phyloP scores from a whole-genome alignment of 2,329 filamentous ascomycete genomes.

The Mariannaea sp. region DNA sequence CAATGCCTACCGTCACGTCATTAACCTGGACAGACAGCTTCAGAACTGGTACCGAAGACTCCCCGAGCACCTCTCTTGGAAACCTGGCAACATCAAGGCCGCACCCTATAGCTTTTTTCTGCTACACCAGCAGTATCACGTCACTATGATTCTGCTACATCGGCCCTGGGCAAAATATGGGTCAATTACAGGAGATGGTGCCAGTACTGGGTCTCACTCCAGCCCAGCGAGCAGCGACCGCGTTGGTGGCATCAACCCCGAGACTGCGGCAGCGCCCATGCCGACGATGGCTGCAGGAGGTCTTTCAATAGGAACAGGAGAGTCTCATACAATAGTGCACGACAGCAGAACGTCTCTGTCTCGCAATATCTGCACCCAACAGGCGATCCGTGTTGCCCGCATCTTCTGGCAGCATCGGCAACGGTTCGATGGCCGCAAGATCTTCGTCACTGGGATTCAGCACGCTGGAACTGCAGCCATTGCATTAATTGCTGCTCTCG shows the following conservation, averaged over 20 bases:
- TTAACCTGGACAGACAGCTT: constrained; percentile 57
- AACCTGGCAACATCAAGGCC: constrained; percentile 54
- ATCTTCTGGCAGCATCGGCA: constrained; percentile 62
- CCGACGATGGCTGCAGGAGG: constrained; percentile 21
- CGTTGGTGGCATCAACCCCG: constrained; percentile 17
- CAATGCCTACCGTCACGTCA: constrained; percentile 54
- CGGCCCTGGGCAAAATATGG: constrained; percentile 58
- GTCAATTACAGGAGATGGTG: constrained; percentile 42
- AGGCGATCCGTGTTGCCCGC: constrained; percentile 56
- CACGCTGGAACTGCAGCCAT: constrained; percentile 60
- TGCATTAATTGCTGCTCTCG: constrained; percentile 56
- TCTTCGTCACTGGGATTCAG: constrained; percentile 56
- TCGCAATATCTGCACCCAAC: constrained; percentile 58
- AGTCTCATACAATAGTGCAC: constrained; percentile 44
- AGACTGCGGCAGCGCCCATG: constrained; percentile 23
- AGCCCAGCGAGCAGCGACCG: constrained; percentile 38
- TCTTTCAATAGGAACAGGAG: constrained; percentile 37
- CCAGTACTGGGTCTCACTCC: constrained; percentile 40
- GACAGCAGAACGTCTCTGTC: constrained; percentile 52
- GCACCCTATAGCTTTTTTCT: constrained; percentile 58
- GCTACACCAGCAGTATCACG: constrained; percentile 61
- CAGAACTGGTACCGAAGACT: constrained; percentile 59
- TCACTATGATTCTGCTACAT: constrained; percentile 57
- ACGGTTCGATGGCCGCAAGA: constrained; percentile 55
- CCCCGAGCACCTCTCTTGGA: constrained; percentile 55